These are phyloP conservation scores for Metarhizium guizhouense DNA, from an alignment of 2,329 filamentous ascomycete species.

Conservation along the genomic window DNA sequence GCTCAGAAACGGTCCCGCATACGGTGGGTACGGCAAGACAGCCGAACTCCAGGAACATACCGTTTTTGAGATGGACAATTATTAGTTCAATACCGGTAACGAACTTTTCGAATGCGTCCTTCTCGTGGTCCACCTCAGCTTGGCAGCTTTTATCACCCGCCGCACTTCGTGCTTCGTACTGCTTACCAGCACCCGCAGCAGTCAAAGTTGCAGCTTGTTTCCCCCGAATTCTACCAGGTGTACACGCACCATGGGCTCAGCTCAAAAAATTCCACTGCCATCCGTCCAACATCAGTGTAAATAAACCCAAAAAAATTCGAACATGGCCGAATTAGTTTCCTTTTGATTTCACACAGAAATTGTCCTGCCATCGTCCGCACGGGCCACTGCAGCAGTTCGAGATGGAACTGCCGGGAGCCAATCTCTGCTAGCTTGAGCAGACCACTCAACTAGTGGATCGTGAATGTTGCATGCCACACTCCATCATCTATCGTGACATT, in stretches of 20 bases:
- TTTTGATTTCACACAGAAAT: background rate
- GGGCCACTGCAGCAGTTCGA: background rate
- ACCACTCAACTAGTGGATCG: background rate
- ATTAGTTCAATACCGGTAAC: background rate
- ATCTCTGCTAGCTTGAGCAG: background rate
- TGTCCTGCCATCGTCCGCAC: background rate
- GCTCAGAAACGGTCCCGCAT: background rate
- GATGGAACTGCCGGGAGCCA: background rate
- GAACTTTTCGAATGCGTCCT: background rate
- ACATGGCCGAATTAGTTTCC: background rate
- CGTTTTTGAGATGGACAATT: background rate
- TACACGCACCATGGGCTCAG: too few species aligned
- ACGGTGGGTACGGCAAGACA: slow-evolving; percentile 1
- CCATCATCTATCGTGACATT: slow-evolving; percentile 3
- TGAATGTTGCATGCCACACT: slow-evolving; percentile 1
- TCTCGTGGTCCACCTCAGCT: background rate
- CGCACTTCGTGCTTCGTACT: background rate
- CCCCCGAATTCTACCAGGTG: too few species aligned
- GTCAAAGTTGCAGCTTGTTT: too few species aligned
- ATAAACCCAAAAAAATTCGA: background rate
- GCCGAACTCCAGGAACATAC: background rate
- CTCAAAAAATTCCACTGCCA: too few species aligned
- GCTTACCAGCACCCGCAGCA: background rate
- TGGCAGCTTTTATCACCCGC: background rate
- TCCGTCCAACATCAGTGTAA: too few species aligned